A percentile compares a stretch with the other conserved stretches of the same genome.
phyloP scores from a whole-genome alignment of 1,139 yeast species.

The Scheffersomyces segobiensis region DNA sequence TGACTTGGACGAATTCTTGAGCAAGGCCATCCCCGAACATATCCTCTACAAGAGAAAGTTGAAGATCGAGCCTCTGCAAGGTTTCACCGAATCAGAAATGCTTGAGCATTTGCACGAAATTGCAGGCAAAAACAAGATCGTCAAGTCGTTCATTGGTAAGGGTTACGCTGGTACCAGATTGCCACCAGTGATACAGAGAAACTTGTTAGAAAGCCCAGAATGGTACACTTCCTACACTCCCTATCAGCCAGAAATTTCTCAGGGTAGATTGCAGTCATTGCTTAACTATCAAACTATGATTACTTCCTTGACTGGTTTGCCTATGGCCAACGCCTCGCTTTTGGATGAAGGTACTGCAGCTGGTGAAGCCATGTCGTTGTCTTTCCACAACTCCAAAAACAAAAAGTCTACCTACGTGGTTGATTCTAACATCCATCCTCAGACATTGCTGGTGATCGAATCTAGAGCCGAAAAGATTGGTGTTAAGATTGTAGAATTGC shows the following conservation, averaged over 20 bases:
- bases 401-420: slow-evolving; percentile 71
- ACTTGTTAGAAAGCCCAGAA: slow-evolving; percentile 88
- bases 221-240: slow-evolving; percentile 99
- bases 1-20: slow-evolving; percentile 69
- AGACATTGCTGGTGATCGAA: slow-evolving; percentile 74
- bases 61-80: slow-evolving; percentile 62
- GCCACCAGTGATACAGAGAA: slow-evolving; percentile 93
- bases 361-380: slow-evolving; percentile 92
- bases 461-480: slow-evolving; percentile 79
- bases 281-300: slow-evolving; percentile 89
- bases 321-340: slow-evolving; percentile 89
- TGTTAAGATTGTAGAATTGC: slow-evolving; percentile 62
- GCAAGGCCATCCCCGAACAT: slow-evolving; percentile 74
- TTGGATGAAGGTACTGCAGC: slow-evolving; percentile 98
- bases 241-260: slow-evolving; percentile 96
- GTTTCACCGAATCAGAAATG: slow-evolving; percentile 82
- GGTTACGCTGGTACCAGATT: slow-evolving; percentile 90
- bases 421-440: slow-evolving; percentile 78
- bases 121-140: slow-evolving; percentile 71
- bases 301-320: slow-evolving; percentile 86
- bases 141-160: slow-evolving; percentile 82
- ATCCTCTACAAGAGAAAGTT: slow-evolving; percentile 70
- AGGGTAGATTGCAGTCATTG: slow-evolving; percentile 89
- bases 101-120: slow-evolving; percentile 63
- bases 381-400: slow-evolving; percentile 66